Conservation (phyloP, 768 basidiomycete species). For the Hypholoma sublateritium region DNA sequence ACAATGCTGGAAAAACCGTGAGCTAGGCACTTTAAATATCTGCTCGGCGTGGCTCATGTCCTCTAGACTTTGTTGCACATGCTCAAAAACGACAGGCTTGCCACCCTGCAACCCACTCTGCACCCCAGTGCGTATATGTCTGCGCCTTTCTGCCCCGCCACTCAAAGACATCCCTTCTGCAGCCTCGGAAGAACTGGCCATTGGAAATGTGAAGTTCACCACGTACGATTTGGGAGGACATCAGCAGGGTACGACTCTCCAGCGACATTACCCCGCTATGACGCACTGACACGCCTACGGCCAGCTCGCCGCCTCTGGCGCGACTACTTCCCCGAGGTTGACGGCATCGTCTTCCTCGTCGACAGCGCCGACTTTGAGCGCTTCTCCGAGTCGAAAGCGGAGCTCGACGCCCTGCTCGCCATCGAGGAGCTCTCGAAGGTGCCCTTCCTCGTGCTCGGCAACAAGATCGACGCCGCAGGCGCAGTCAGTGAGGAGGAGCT, state of each 20-base stretch:
- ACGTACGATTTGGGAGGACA: constrained; percentile 99
- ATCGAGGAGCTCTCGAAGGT: constrained; percentile 96
- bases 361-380: constrained; percentile 97
- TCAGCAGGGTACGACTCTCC: constrained; percentile 70
- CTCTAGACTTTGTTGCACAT: constrained; percentile 93
- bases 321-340: constrained; percentile 99
- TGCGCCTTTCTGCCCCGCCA: constrained; percentile 1
- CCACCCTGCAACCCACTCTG: constrained; percentile 95
- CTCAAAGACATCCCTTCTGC: constrained; percentile 7
- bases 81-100: constrained; percentile 98
- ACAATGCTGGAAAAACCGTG: constrained; percentile 99
- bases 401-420: constrained; percentile 92
- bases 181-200: constrained; percentile 99
- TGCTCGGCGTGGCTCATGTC: constrained; percentile 5
- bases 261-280: neutral
- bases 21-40: constrained; percentile 19
- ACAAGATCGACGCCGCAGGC: constrained; percentile 99
- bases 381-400: constrained; percentile 94
- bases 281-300: neutral
- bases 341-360: constrained; percentile 97
- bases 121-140: constrained; percentile 77
- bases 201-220: constrained; percentile 98
- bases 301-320: constrained; percentile 96
- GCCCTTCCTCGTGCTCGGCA: constrained; percentile 97
- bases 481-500: constrained; percentile 98